A percentile compares a stretch with the other conserved stretches of the same genome.
These are phyloP conservation scores for Sabuloglossum arenarium DNA, from an alignment of 495 filamentous ascomycete species.

Conservation along the genomic window DNA sequence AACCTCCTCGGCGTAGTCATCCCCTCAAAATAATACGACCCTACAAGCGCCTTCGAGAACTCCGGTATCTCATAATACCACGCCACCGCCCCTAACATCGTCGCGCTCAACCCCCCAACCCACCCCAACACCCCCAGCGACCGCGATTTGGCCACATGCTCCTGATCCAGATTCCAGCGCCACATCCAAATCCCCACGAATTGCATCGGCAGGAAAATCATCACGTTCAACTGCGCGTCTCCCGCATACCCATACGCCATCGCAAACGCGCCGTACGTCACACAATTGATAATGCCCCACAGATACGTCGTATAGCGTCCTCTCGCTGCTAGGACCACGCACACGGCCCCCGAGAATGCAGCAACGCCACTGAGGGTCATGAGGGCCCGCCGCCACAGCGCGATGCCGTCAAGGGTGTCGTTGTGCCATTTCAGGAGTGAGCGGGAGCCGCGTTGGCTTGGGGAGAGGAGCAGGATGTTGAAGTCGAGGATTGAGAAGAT, in stretches of 20 bases:
- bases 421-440: neutral
- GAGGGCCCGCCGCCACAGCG: neutral
- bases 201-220: neutral
- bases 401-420: neutral
- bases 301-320: neutral
- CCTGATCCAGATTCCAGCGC: neutral
- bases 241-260: neutral
- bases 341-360: neutral
- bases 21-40: neutral
- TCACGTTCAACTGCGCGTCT: neutral
- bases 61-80: neutral
- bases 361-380: neutral
- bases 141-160: neutral
- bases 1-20: neutral
- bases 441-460: too few relatives aligned
- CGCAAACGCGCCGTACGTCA: neutral
- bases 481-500: neutral
- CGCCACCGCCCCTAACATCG: neutral
- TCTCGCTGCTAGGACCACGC: neutral
- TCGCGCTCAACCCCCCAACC: neutral
- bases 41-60: neutral
- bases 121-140: neutral
- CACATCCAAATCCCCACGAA: neutral
- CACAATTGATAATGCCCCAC: neutral
- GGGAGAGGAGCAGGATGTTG: neutral